Percentiles rank a stretch among this genome's conserved stretches.
Evolutionary conservation across 306 rosid genomes (phyloP).

Genomic region (Medicago ruthenica): DNA sequence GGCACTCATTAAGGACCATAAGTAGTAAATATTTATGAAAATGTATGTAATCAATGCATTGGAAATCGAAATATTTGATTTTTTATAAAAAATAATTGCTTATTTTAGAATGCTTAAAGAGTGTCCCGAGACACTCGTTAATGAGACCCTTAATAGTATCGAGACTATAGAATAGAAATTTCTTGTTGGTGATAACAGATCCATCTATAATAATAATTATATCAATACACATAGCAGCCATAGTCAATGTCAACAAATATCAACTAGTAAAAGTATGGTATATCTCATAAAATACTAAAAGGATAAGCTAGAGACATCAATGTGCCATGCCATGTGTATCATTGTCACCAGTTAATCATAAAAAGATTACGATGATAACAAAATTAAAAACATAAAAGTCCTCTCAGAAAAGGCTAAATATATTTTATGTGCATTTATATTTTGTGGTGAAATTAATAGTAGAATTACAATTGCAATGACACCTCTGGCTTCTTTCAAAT

Average conservation of each 20-base stretch:
- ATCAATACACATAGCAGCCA: slow-evolving; percentile 24
- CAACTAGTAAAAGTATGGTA: slow-evolving; percentile 38
- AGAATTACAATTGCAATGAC: neutral
- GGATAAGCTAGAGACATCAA: slow-evolving; percentile 45
- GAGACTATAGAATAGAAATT: slow-evolving; percentile 7
- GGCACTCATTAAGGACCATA: too few species aligned
- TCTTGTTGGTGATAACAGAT: slow-evolving; percentile 36
- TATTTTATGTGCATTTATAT: neutral
- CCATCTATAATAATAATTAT: slow-evolving; percentile 33
- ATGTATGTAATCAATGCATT: too few species aligned
- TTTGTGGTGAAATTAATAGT: neutral
- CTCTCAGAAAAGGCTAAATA: neutral
- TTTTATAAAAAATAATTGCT: too few species aligned
- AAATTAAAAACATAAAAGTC: neutral
- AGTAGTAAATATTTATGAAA: too few species aligned
- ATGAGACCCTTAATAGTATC: too few species aligned
- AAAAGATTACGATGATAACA: neutral
- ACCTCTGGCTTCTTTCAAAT: slow-evolving; percentile 46
- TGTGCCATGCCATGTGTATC: slow-evolving; percentile 41
- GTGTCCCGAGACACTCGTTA: too few species aligned
- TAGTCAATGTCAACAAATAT: slow-evolving; percentile 41
- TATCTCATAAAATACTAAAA: slow-evolving; percentile 22
- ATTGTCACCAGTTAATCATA: slow-evolving; percentile 16
- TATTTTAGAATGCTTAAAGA: too few species aligned
- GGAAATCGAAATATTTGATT: too few species aligned